Percentiles rank a stretch among this genome's conserved stretches.
Conservation (phyloP, 495 filamentous ascomycete species). For the Immersiella caudata region DNA sequence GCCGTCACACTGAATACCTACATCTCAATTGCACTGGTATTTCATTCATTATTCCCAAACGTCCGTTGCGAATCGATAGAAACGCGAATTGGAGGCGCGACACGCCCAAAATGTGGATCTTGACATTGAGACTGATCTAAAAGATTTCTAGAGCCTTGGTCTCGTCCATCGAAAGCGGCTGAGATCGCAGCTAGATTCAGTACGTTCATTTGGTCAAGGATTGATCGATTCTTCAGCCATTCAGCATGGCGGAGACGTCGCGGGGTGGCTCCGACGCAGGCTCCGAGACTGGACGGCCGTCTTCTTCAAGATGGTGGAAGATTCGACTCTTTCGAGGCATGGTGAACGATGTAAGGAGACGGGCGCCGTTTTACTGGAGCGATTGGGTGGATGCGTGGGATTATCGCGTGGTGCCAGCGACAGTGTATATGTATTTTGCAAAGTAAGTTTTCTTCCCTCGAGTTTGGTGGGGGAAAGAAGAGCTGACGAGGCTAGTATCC, state of each 20-base stretch:
- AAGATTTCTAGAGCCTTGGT: not conserved
- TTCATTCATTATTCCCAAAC: no score
- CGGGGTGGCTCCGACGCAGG: no score
- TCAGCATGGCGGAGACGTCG: no score
- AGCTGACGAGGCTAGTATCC: no score
- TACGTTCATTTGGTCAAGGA: not conserved
- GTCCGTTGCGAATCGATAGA: not conserved
- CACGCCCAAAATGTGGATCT: not conserved
- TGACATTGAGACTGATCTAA: not conserved
- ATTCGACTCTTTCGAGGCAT: slow-evolving; percentile 67
- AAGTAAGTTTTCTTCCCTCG: slow-evolving; percentile 58
- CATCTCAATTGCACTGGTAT: no score
- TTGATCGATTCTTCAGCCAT: not conserved
- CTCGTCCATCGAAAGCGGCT: not conserved
- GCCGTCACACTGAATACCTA: no score
- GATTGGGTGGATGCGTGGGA: slow-evolving; percentile 86
- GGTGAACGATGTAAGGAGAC: slow-evolving; percentile 70
- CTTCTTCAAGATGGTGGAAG: slow-evolving; percentile 56
- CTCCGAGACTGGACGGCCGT: not conserved
- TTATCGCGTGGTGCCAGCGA: slow-evolving; percentile 79
- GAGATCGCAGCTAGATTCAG: not conserved
- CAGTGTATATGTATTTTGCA: slow-evolving; percentile 89
- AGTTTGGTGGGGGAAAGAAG: not conserved
- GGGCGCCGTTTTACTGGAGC: slow-evolving; percentile 73
- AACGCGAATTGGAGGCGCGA: not conserved